Base-by-base conservation (phyloP, 73 alveolate species). In the Paramecium primaurelia region DNA sequence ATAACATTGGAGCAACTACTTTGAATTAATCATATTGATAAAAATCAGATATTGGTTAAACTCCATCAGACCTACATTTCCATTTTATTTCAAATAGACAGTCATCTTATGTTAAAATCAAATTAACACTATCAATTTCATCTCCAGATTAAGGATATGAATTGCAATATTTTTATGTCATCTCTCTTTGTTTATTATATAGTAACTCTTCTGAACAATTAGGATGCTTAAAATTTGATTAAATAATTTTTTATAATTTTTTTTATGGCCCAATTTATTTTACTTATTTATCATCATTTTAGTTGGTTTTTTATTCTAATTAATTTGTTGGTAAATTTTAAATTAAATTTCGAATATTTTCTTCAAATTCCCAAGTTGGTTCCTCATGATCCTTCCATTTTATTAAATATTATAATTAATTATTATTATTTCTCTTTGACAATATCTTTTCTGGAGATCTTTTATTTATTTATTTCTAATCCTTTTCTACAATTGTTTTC, bases 1-100 rank as follows among this genome's bases (percentile, higher is more conserved):
- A 64, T 11, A 64, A 36, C 84, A 64, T 64, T 12, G 84, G 84
- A 32, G 84, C 42, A 64, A 64, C 84, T 34, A 64, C 42, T 64
- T 64, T 64, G 47, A 64, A 64, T 34, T 64, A 64, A 32, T 64
- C 84, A 64, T 64, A 64, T 64, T 64, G 84, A 64, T 64, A 64
- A 34, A 32, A 64, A 64, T 64, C 84, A 32, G 84, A 64, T 10
- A 64, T 28, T 6, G 84, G 84, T 64, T 32, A 11, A 0, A 26
- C 26, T 32, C 84, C 84, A 64, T 34, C 84, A 54, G 36, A 7
- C 26, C 84, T 64, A 4, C 54, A 14, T 64, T 64, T 64, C 84
- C 84, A 64, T 64, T 34, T 64, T 25, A 64, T 34, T 42, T 28
- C 84, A 64, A 64, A 64, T 32, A 34, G 2, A 26, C 84, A 64